Evolutionary conservation across 2,329 filamentous ascomycete genomes (phyloP), one percentile per base, ranked within the genome.

Genomic region (Alternaria sp.): DNA sequence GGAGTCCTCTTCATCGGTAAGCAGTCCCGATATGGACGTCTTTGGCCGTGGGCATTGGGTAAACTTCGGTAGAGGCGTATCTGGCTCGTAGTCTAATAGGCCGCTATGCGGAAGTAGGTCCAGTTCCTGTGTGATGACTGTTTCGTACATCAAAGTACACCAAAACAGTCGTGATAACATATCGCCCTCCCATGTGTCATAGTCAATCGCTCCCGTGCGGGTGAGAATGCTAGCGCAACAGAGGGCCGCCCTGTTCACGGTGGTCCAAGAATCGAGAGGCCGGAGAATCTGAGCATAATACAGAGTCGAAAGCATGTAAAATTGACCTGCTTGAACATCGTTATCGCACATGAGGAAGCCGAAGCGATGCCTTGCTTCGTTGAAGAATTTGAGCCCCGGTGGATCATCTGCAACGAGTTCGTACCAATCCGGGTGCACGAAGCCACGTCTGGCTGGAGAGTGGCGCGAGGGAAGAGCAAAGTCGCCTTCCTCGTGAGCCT

Each of bases 141-240:
- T 85, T 67, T 87, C 85, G 66, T 86, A 85, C 84, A 87, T 86
- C 47, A 86, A 77, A 15, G 84, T 84, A 60, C 84, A 86, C 85
- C 85, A 87, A 65, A 86, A 87, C 2, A 87, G 79, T 18, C 85
- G 79, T 3, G 84, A 85, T 62, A 87, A 83, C 84, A 87, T 87
- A 70, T 87, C 85, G 6, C 83, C 82, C 63, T 85, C 83, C 85
- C 85, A 87, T 28, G 83, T 75, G 60, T 87, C 82, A 57, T 79
- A 85, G 78, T 83, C 81, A 26, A 77, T 64, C 6, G 68, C 61
- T 37, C 71, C 79, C 41, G 73, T 81, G 71, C 84, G 83, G 33
- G 82, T 84, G 55, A 86, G 69, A n/a, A 82, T 77, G 45, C 74
- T 78, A 15, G 85, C 79, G 68, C 85, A 87, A 63, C 84, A 85